phyloP scores from a whole-genome alignment of 306 rosid species.

The Malus asiatica region DNA sequence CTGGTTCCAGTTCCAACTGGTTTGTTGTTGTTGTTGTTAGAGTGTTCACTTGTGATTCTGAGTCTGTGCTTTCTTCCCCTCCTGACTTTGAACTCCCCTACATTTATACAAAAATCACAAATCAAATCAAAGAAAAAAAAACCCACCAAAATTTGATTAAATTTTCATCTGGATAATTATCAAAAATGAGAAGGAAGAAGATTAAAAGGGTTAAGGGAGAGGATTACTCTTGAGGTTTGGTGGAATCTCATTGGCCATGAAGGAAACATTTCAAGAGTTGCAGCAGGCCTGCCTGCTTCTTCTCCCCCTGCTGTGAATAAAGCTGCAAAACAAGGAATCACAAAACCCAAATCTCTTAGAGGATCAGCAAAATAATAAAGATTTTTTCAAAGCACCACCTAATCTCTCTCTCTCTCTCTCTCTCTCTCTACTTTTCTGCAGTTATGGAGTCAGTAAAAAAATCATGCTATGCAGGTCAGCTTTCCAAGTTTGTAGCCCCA shows the following conservation, averaged over 20 bases:
- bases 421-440: constrained; percentile 35
- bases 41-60: constrained; percentile 72
- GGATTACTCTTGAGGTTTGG: constrained; percentile 50
- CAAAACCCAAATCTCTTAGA: constrained; percentile 31
- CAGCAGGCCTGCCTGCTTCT: constrained; percentile 58
- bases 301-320: constrained; percentile 32
- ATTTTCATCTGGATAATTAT: neutral
- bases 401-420: too few species aligned
- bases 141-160: neutral
- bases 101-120: neutral
- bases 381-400: neutral
- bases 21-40: constrained; percentile 34
- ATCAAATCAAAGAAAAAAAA: neutral
- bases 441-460: constrained; percentile 70
- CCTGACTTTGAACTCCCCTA: constrained; percentile 81
- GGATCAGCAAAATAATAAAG: constrained; percentile 38
- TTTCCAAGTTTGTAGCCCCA: constrained; percentile 57
- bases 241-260: constrained; percentile 96
- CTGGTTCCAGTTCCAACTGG: constrained; percentile 59
- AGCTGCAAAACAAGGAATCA: constrained; percentile 54
- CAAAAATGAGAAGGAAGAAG: neutral
- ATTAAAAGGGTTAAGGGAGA: constrained; percentile 42
- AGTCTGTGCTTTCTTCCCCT: constrained; percentile 84
- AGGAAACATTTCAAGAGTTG: constrained; percentile 99
- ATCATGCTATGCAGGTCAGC: constrained; percentile 40